A percentile compares a stretch with the other conserved stretches of the same genome.
These are phyloP conservation scores for Saccharomycopsis microspora DNA, from an alignment of 805 yeast species.

Conservation along the genomic window DNA sequence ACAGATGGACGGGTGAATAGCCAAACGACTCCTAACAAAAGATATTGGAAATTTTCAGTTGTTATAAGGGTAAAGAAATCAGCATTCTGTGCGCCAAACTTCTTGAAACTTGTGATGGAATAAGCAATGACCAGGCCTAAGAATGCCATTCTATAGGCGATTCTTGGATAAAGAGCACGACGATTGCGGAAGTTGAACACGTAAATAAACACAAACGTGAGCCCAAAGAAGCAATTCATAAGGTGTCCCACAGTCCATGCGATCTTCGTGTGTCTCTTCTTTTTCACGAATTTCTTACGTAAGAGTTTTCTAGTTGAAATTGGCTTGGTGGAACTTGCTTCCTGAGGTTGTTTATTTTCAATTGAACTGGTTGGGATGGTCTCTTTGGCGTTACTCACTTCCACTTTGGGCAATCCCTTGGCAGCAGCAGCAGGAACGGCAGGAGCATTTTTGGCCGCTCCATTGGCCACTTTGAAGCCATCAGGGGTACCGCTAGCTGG, in stretches of 20 bases:
- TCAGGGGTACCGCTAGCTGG: too few relatives aligned
- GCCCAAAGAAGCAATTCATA: constrained; percentile 33
- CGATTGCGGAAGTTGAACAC: constrained; percentile 19
- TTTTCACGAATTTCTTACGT: constrained; percentile 24
- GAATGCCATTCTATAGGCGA: constrained; percentile 43
- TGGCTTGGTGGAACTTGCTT: too few relatives aligned
- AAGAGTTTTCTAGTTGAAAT: constrained; percentile 17
- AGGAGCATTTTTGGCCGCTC: too few relatives aligned
- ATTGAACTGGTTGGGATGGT: too few relatives aligned
- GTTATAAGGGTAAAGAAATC: constrained; percentile 61
- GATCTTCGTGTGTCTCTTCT: constrained; percentile 32
- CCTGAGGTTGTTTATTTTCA: too few relatives aligned
- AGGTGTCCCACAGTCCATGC: constrained; percentile 51
- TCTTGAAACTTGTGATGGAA: constrained; percentile 41
- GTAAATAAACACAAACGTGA: constrained; percentile 25
- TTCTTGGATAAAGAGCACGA: constrained; percentile 32
- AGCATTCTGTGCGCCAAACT: constrained; percentile 39
- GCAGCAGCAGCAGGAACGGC: too few relatives aligned
- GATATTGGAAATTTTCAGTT: constrained; percentile 66
- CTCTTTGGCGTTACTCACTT: too few relatives aligned
- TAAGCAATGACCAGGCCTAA: constrained; percentile 46
- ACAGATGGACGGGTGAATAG: constrained; percentile 49
- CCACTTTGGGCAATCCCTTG: too few relatives aligned
- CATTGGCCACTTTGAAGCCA: too few relatives aligned
- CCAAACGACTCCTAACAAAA: constrained; percentile 48